These are phyloP conservation scores for Comarum palustre DNA, from an alignment of 306 rosid species.

Conservation along the genomic window DNA sequence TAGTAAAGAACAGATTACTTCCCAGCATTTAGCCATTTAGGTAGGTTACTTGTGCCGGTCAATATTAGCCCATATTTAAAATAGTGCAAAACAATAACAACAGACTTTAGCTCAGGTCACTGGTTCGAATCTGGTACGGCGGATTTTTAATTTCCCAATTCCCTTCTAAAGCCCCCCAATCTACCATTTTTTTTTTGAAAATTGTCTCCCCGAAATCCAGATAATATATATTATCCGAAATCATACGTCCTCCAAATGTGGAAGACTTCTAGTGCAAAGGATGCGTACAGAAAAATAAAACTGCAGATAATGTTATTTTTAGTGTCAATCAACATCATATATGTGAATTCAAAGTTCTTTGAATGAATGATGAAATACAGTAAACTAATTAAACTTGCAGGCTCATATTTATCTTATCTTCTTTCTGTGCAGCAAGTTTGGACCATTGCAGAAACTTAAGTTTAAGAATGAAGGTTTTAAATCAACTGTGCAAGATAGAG, in stretches of 20 bases:
- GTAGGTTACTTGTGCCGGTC: neutral
- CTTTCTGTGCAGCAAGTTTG: neutral
- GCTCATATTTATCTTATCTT: neutral
- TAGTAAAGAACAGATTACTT: too few species aligned
- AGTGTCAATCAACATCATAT: slow-evolving; percentile 8
- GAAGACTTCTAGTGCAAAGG: slow-evolving; percentile 1
- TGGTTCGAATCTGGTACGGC: neutral
- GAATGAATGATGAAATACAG: neutral
- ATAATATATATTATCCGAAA: neutral
- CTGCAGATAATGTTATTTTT: slow-evolving; percentile 5
- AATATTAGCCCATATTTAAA: too few species aligned
- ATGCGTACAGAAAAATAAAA: neutral
- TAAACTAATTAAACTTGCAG: neutral
- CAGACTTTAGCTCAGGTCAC: slow-evolving; percentile 4
- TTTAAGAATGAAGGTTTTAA: neutral
- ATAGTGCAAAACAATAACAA: too few species aligned
- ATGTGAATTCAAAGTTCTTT: neutral
- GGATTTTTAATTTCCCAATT: neutral
- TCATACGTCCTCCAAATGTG: neutral
- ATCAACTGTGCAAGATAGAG: neutral
- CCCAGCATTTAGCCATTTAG: too few species aligned
- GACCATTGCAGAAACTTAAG: neutral
- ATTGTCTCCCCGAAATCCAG: too few species aligned
- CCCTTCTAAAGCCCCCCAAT: too few species aligned
- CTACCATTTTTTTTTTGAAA: too few species aligned